Conservation (phyloP, 306 rosid genomes). For the Begonia fuchsioides region DNA sequence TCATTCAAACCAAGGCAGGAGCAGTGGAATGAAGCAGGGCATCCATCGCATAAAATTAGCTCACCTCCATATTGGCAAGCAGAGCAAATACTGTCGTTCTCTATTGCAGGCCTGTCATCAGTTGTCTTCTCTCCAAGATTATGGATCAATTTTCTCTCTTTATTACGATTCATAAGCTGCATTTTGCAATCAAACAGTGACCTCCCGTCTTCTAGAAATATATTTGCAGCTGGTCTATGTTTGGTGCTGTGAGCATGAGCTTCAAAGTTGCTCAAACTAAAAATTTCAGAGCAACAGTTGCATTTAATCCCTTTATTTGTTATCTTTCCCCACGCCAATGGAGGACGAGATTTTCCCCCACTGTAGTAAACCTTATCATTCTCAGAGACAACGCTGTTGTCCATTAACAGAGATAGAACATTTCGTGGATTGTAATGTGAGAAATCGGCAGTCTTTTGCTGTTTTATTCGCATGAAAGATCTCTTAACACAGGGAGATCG, state of each 20-base stretch:
- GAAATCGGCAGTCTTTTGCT: background rate
- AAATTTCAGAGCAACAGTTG: conserved; percentile 32
- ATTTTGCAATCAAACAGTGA: conserved; percentile 31
- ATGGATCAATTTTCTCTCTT: background rate
- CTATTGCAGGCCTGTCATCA: no score
- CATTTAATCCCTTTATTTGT: conserved; percentile 31
- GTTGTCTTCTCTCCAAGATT: no score
- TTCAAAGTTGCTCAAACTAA: conserved; percentile 33
- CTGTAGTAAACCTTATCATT: conserved; percentile 17
- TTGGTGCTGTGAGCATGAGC: conserved; percentile 40
- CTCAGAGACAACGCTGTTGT: conserved; percentile 8
- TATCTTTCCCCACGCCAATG: conserved; percentile 21
- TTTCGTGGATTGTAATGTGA: conserved; percentile 10
- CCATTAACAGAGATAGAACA: conserved; percentile 22
- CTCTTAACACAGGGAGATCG: background rate
- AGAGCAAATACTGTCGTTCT: conserved; percentile 25
- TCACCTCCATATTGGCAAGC: conserved; percentile 45
- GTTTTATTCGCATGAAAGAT: background rate
- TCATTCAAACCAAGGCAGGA: conserved; percentile 24
- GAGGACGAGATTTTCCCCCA: background rate
- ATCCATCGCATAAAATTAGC: conserved; percentile 35
- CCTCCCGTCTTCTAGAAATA: conserved; percentile 46
- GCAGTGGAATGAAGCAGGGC: conserved; percentile 45
- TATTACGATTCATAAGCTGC: background rate
- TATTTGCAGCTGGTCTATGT: conserved; percentile 42